phyloP scores from a whole-genome alignment of 371 early-diverging fungal genomes.

The Syncephalastrum sp. region DNA sequence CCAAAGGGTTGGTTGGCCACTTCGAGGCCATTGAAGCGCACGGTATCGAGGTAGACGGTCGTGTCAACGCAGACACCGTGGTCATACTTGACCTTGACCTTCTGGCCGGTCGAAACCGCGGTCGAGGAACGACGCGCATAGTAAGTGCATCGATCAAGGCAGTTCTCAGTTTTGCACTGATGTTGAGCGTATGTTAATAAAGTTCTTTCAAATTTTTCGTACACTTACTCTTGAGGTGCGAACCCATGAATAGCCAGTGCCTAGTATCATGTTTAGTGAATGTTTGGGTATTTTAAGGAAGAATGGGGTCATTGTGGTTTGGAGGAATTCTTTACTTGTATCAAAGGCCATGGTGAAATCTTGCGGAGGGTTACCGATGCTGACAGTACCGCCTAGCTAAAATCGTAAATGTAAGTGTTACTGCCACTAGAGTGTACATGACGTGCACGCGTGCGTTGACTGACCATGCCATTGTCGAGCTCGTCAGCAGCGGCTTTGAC shows the following conservation, averaged over 20 bases:
- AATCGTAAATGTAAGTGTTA: neutral
- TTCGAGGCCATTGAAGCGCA: constrained; percentile 34
- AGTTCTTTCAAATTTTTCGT: neutral
- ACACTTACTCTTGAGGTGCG: constrained; percentile 39
- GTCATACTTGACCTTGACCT: constrained; percentile 43
- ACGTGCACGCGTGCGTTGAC: neutral
- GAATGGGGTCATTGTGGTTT: neutral
- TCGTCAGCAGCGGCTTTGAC: constrained; percentile 19
- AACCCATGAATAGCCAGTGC: constrained; percentile 44
- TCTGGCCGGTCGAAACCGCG: constrained; percentile 27
- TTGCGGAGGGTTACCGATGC: constrained; percentile 43
- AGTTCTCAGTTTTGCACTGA: constrained; percentile 16
- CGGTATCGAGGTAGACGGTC: constrained; percentile 36
- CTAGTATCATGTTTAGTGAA: constrained; percentile 22
- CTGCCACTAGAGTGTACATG: neutral
- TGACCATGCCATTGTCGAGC: constrained; percentile 23
- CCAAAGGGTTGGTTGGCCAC: constrained; percentile 43
- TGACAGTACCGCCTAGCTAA: constrained; percentile 45
- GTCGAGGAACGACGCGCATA: constrained; percentile 35
- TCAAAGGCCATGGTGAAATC: constrained; percentile 46
- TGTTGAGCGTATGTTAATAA: neutral
- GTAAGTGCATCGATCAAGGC: constrained; percentile 39
- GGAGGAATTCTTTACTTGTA: constrained; percentile 30
- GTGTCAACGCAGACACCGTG: constrained; percentile 43
- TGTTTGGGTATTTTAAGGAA: constrained; percentile 5